Percentiles rank a stretch among this genome's conserved stretches.
Conservation (phyloP, 805 yeast species). For the Candida takata region DNA sequence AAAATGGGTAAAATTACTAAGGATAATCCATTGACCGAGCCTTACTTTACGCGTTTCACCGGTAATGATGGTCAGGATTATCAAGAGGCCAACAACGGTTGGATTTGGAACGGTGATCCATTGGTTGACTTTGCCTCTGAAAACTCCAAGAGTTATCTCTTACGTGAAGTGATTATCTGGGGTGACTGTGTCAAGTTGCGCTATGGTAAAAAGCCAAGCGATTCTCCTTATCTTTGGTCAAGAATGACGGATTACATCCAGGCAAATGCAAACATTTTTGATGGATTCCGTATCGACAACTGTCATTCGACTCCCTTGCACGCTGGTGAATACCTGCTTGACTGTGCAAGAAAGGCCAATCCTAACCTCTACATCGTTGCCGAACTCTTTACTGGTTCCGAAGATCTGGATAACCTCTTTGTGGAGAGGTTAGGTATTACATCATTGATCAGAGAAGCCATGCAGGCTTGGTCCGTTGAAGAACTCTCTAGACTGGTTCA, state of each 20-base stretch:
- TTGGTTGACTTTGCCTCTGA: constrained; percentile 86
- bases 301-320: constrained; percentile 95
- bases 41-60: constrained; percentile 74
- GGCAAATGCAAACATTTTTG: constrained; percentile 63
- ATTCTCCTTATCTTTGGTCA: constrained; percentile 86
- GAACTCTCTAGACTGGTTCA: constrained; percentile 85
- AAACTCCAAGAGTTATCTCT: constrained; percentile 69
- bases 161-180: constrained; percentile 95
- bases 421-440: constrained; percentile 89
- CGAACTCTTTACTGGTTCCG: constrained; percentile 89
- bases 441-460: constrained; percentile 88
- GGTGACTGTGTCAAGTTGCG: constrained; percentile 93
- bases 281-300: constrained; percentile 90
- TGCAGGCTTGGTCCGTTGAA: constrained; percentile 89
- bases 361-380: constrained; percentile 91
- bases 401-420: constrained; percentile 79
- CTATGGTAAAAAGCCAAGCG: constrained; percentile 70
- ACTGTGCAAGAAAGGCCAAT: constrained; percentile 77
- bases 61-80: constrained; percentile 46
- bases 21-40: constrained; percentile 64
- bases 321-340: constrained; percentile 85
- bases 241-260: constrained; percentile 76
- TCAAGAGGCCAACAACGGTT: constrained; percentile 90
- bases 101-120: constrained; percentile 98
- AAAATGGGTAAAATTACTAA: constrained; percentile 58